Conservation (phyloP, 1,284 basidiomycete species). For the Trametes sp. region DNA sequence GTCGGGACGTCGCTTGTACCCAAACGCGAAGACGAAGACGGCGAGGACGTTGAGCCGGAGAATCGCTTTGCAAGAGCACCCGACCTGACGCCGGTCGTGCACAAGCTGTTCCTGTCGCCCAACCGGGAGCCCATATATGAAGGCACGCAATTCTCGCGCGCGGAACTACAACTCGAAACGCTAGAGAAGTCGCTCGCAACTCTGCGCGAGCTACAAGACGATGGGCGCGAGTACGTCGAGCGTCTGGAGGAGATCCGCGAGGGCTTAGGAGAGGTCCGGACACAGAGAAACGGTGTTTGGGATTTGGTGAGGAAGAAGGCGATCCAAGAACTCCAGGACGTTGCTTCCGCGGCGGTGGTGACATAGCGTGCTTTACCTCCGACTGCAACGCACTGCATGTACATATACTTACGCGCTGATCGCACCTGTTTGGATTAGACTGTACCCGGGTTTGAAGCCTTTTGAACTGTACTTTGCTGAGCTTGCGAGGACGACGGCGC, state of each 20-base stretch:
- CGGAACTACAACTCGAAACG: slow-evolving; percentile 69
- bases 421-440: slow-evolving; percentile 4
- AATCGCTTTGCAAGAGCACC: slow-evolving; percentile 64
- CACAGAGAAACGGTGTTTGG: slow-evolving; percentile 77
- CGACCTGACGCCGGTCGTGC: slow-evolving; percentile 65
- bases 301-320: slow-evolving; percentile 74
- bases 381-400: background rate
- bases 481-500: background rate
- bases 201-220: slow-evolving; percentile 80
- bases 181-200: slow-evolving; percentile 76
- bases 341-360: slow-evolving; percentile 50
- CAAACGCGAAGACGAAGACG: slow-evolving; percentile 70
- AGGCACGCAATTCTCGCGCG: slow-evolving; percentile 66
- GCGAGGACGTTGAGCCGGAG: slow-evolving; percentile 56
- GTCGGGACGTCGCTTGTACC: slow-evolving; percentile 55
- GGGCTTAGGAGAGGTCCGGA: slow-evolving; percentile 71
- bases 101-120: slow-evolving; percentile 71
- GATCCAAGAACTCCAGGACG: slow-evolving; percentile 75
- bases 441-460: slow-evolving; percentile 11
- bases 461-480: background rate
- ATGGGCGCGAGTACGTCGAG: slow-evolving; percentile 82
- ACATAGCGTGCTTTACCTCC: slow-evolving; percentile 31
- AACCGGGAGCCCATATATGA: slow-evolving; percentile 52
- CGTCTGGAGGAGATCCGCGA: slow-evolving; percentile 82
- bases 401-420: no score